Conservation (phyloP, 2,329 filamentous ascomycete genomes). For the Dendryphion nanum region DNA sequence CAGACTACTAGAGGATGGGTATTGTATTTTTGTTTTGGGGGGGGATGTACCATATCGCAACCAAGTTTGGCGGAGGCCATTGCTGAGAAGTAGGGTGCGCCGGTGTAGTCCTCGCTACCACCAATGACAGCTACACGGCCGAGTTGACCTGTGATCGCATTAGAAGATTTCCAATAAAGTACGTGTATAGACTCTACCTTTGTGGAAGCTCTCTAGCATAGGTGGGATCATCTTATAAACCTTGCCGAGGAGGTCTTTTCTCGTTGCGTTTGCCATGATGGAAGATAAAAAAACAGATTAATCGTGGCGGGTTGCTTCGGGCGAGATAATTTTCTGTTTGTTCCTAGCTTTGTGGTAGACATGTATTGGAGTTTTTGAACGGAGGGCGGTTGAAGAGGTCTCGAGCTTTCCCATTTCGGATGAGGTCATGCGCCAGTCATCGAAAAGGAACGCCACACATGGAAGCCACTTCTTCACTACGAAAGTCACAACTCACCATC, state of each 20-base stretch:
- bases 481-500: no score
- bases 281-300: conserved; percentile 1
- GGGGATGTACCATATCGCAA: conserved; percentile 79
- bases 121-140: conserved; percentile 92
- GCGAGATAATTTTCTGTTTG: background rate
- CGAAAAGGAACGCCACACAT: conserved; percentile 4
- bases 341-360: background rate
- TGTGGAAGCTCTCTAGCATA: conserved; percentile 94
- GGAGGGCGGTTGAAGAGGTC: no score
- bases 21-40: no score
- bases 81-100: conserved; percentile 95
- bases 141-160: conserved; percentile 67
- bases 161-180: conserved; percentile 7
- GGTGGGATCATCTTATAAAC: conserved; percentile 90
- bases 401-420: no score
- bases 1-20: no score
- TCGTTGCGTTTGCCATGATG: conserved; percentile 55
- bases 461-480: no score
- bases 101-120: conserved; percentile 93
- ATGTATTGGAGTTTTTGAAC: conserved; percentile 1
- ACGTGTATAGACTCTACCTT: conserved; percentile 59
- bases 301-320: background rate
- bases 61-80: conserved; percentile 92
- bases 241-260: conserved; percentile 73
- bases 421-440: conserved; percentile 7